Conservation (phyloP, 495 filamentous ascomycete genomes). For the Aspergillus steynii region DNA sequence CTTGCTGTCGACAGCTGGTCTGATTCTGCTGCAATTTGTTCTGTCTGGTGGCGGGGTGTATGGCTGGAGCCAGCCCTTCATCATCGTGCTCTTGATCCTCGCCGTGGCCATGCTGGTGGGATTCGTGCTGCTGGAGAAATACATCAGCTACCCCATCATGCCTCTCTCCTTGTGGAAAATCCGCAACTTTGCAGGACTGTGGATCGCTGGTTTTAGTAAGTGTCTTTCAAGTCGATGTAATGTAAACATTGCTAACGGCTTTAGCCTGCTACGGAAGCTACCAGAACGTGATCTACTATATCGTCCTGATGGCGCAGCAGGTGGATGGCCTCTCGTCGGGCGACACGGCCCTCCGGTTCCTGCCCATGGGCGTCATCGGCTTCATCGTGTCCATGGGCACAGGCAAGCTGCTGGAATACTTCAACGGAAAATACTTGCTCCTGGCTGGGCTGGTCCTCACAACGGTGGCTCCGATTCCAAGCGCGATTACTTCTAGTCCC, state of each 20-base stretch:
- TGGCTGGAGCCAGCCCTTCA: conserved; percentile 51
- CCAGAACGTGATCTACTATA: conserved; percentile 42
- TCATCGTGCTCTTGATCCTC: conserved; percentile 44
- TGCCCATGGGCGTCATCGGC: conserved; percentile 39
- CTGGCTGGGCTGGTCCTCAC: conserved; percentile 30
- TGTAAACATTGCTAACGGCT: conserved; percentile 16
- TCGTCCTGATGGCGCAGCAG: conserved; percentile 38
- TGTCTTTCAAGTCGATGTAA: neutral
- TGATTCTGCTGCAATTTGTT: conserved; percentile 41
- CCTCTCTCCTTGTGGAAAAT: conserved; percentile 37
- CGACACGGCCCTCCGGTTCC: conserved; percentile 36
- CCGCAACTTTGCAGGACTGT: conserved; percentile 38
- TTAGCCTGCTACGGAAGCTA: conserved; percentile 40
- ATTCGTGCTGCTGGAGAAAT: conserved; percentile 38
- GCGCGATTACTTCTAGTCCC: conserved; percentile 28
- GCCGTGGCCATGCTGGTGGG: conserved; percentile 39
- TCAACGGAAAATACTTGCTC: conserved; percentile 39
- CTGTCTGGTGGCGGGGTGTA: conserved; percentile 37
- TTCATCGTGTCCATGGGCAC: conserved; percentile 38
- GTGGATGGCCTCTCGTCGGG: conserved; percentile 34
- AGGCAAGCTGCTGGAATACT: conserved; percentile 35
- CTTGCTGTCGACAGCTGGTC: conserved; percentile 32
- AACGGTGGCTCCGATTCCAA: conserved; percentile 34
- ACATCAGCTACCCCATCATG: conserved; percentile 37
- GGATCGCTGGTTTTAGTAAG: conserved; percentile 42